These are phyloP conservation scores for Sordariomycetes sp. DNA, from an alignment of 2,329 filamentous ascomycete genomes.

Conservation along the genomic window DNA sequence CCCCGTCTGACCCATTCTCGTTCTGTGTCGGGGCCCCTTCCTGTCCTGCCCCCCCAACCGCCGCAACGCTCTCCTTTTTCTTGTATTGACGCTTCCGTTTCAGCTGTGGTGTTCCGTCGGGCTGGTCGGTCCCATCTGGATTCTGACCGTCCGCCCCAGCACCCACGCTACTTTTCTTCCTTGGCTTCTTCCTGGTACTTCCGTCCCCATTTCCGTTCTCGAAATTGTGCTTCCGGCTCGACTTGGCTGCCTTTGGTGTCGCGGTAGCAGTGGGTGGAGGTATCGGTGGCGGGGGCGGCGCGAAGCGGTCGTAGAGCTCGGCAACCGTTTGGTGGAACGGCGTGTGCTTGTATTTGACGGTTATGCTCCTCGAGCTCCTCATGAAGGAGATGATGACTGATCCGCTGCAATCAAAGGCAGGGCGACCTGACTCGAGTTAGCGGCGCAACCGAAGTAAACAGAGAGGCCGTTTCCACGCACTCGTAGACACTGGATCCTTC, in stretches of 20 bases:
- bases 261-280: background rate
- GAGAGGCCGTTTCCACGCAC: slow-evolving; percentile 17
- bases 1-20: background rate
- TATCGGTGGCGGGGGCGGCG: slow-evolving; percentile 22
- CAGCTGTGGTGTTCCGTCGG: background rate
- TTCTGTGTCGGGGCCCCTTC: background rate
- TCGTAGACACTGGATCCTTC: slow-evolving; percentile 27
- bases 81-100: slow-evolving; percentile 9
- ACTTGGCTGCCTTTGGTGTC: slow-evolving; percentile 1
- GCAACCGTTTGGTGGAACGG: slow-evolving; percentile 42
- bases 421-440: slow-evolving; percentile 25
- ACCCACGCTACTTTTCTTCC: slow-evolving; percentile 10
- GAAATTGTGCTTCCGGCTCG: slow-evolving; percentile 10
- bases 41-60: background rate
- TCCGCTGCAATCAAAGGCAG: slow-evolving; percentile 46
- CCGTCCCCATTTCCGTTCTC: slow-evolving; percentile 4
- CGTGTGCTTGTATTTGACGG: slow-evolving; percentile 41
- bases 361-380: slow-evolving; percentile 29
- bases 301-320: slow-evolving; percentile 31
- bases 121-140: background rate
- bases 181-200: slow-evolving; percentile 12
- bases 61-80: slow-evolving; percentile 5
- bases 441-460: background rate
- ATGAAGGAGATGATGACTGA: slow-evolving; percentile 34
- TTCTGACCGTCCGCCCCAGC: background rate